Evolutionary conservation across 169 alveolate species (phyloP), one percentile per base, ranked within the genome.

Genomic region (Babesia divergens): DNA sequence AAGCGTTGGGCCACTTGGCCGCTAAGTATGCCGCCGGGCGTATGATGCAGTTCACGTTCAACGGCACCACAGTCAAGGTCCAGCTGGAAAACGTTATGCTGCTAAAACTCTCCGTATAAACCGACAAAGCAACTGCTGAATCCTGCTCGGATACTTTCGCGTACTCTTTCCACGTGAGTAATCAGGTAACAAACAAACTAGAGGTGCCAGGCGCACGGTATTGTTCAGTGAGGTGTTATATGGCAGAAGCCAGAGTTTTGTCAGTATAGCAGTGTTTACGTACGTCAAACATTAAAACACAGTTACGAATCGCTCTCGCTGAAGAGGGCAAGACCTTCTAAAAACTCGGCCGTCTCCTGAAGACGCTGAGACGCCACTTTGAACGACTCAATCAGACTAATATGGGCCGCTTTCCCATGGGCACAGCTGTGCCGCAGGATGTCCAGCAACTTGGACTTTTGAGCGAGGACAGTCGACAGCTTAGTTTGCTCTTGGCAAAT

Each of bases 1-100:
- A 66, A 0, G 65, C 65, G 3, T 18, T 66, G 58, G 67, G 52
- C 29, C 51, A 49, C 47, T 56, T 53, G 55, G 58, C 42, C n/a
- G 46, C 34, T 43, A 42, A 59, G 58, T 69, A 77, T 51, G 43
- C 67, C 26, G 28, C 51, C 14, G 72, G 58, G 42, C 59, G 46
- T 38, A n/a, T 11, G 28, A 46, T 77, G 54, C 74, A 77, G 46
- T 65, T 77, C 44, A 37, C 62, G 35, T 77, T 77, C 75, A 77
- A 77, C 67, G 58, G 68, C 65, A 77, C 86, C 13, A 44, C 32
- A 6, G 24, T 68, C 5, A 67, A 54, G 53, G 56, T 66, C 3
- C 65, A 32, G 7, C 47, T 62, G 72, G 72, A 62, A 20, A 43
- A 62, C 20, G 2, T 43, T 24, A 11, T 47, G 34, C 13, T 24